phyloP scores from a whole-genome alignment of 345 rosid genomes.

The Heritiera fomes region DNA sequence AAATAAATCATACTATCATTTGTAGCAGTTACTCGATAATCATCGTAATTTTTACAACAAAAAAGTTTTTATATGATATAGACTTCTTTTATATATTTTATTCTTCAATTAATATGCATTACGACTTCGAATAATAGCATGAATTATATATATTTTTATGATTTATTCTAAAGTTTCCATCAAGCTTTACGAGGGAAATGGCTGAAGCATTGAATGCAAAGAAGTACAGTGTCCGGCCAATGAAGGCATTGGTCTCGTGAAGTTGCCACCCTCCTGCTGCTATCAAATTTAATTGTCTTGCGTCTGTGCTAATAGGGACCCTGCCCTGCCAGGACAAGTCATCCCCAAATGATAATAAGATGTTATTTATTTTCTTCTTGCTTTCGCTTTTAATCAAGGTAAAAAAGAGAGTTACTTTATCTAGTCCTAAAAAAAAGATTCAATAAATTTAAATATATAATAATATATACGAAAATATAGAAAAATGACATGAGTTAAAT shows the following conservation, averaged over 20 bases:
- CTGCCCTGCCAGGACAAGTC: neutral
- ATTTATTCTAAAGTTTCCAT: too few species aligned
- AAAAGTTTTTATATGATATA: too few species aligned
- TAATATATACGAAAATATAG: too few species aligned
- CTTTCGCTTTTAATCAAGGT: neutral
- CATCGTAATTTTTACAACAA: too few species aligned
- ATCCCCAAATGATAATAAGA: neutral
- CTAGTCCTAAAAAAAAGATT: neutral
- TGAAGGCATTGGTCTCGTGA: conserved; percentile 21
- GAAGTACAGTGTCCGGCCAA: conserved; percentile 14
- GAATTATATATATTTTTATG: too few species aligned
- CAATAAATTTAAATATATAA: too few species aligned
- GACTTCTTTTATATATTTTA: too few species aligned
- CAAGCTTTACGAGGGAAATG: neutral
- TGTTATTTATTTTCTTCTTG: neutral
- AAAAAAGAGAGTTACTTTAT: neutral
- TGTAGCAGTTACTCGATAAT: too few species aligned
- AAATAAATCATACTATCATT: too few species aligned
- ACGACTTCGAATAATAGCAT: too few species aligned
- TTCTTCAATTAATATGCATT: too few species aligned
- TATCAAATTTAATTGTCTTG: neutral
- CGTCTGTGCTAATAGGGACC: neutral
- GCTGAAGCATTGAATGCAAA: conserved; percentile 29
- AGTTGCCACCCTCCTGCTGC: neutral
- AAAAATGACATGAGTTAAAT: too few species aligned